These are phyloP conservation scores for Mycena amicta DNA, from an alignment of 768 basidiomycete species.

Conservation along the genomic window DNA sequence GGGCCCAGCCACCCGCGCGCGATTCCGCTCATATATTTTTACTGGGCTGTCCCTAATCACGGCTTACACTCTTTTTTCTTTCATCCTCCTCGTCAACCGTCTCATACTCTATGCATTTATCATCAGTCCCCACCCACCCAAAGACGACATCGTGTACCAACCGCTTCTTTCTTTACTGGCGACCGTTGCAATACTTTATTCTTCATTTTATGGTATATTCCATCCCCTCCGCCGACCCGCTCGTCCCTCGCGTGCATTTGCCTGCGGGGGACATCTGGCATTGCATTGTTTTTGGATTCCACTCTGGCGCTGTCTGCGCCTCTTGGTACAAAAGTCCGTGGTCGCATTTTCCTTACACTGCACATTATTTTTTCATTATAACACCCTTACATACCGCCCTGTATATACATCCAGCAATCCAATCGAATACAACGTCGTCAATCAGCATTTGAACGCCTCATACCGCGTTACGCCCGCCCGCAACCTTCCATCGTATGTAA, in stretches of 20 bases:
- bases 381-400: constrained; percentile 16
- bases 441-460: not conserved
- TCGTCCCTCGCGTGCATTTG: constrained; percentile 8
- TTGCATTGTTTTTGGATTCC: constrained; percentile 20
- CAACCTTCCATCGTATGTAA: not conserved
- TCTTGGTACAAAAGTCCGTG: constrained; percentile 20
- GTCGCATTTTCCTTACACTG: constrained; percentile 18
- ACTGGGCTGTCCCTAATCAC: constrained; percentile 20
- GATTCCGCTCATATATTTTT: constrained; percentile 26
- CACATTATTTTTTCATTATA: constrained; percentile 21
- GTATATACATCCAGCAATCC: constrained; percentile 20
- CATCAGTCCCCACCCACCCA: constrained; percentile 53
- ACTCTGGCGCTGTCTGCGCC: constrained; percentile 17
- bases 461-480: not conserved
- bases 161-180: constrained; percentile 44
- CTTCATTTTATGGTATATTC: constrained; percentile 73
- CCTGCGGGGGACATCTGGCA: not conserved
- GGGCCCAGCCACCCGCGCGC: constrained; percentile 23
- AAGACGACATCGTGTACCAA: constrained; percentile 51
- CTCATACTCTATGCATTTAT: constrained; percentile 55
- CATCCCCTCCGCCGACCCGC: constrained; percentile 24
- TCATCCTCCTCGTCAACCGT: too few relatives aligned
- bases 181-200: constrained; percentile 76
- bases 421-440: constrained; percentile 23
- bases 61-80: constrained; percentile 17